A percentile compares a stretch with the other conserved stretches of the same genome.
Conservation (phyloP, 139 green algal species). For the Pleodorina starrii region DNA sequence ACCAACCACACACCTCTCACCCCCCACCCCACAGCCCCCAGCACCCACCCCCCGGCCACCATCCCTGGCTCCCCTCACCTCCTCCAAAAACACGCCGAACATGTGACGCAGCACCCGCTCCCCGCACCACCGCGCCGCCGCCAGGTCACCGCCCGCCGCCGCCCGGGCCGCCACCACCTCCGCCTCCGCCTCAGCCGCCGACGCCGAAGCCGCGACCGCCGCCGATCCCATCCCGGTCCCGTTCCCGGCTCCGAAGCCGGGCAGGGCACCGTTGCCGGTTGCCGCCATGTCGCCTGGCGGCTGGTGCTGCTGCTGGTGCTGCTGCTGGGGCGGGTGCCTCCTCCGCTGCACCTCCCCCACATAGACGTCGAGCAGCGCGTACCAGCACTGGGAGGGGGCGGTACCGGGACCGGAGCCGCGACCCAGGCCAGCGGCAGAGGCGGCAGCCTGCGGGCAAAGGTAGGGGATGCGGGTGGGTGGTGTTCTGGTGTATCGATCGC, state of each 20-base stretch:
- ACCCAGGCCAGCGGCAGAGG: background rate
- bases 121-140: background rate
- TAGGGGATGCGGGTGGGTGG: too few relatives aligned
- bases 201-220: background rate
- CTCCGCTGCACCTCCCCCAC: slow-evolving; percentile 20
- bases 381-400: slow-evolving; percentile 15
- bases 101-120: slow-evolving; percentile 35
- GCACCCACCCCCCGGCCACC: background rate
- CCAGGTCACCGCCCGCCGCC: background rate
- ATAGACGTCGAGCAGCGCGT: slow-evolving; percentile 7
- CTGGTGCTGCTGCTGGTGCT: background rate
- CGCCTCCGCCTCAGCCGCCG: background rate
- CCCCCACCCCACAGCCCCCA: background rate
- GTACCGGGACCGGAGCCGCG: too few relatives aligned
- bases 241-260: background rate
- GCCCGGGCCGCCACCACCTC: background rate
- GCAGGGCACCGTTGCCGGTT: too few relatives aligned
- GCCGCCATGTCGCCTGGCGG: background rate
- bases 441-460: too few relatives aligned
- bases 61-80: background rate
- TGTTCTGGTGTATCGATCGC: too few relatives aligned
- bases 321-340: background rate
- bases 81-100: slow-evolving; percentile 39
- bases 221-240: background rate
- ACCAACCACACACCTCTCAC: background rate